Evolutionary conservation across 306 rosid genomes (phyloP).

Genomic region (Cucurbita moschata): DNA sequence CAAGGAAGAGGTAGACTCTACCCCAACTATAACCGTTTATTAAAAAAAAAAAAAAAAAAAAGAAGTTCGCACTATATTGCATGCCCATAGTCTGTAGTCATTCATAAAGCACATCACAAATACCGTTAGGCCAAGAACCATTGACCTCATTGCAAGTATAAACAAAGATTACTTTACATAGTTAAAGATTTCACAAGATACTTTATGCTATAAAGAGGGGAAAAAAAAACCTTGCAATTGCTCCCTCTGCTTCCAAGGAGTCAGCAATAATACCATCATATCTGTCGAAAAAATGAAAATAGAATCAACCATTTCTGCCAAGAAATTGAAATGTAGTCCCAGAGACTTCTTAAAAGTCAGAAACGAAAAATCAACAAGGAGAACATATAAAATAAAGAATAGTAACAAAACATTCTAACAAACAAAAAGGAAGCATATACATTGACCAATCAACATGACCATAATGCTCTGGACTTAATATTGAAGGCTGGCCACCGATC

Average conservation of each 20-base stretch:
- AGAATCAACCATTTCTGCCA: constrained; percentile 2
- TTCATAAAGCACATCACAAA: not conserved
- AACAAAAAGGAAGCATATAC: constrained; percentile 29
- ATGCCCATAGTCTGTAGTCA: not conserved
- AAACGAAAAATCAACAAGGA: not conserved
- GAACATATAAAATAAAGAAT: not conserved
- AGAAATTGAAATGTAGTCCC: not conserved
- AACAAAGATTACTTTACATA: not conserved
- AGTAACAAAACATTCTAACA: not conserved
- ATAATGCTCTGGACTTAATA: constrained; percentile 33
- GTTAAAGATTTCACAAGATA: not conserved
- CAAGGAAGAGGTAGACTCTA: not conserved
- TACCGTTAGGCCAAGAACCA: not conserved
- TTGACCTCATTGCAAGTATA: not conserved
- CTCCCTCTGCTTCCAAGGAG: constrained; percentile 59
- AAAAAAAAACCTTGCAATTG: constrained; percentile 51
- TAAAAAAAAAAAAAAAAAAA: not conserved
- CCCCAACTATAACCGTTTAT: not conserved
- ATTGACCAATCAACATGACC: constrained; percentile 68
- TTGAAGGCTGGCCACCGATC: constrained; percentile 39
- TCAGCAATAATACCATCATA: constrained; percentile 74
- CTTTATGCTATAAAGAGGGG: not conserved
- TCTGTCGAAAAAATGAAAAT: constrained; percentile 29
- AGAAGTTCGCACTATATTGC: not conserved
- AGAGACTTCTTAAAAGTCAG: not conserved